phyloP scores from a whole-genome alignment of 306 rosid genomes.

The Luffa aegyptiaca region DNA sequence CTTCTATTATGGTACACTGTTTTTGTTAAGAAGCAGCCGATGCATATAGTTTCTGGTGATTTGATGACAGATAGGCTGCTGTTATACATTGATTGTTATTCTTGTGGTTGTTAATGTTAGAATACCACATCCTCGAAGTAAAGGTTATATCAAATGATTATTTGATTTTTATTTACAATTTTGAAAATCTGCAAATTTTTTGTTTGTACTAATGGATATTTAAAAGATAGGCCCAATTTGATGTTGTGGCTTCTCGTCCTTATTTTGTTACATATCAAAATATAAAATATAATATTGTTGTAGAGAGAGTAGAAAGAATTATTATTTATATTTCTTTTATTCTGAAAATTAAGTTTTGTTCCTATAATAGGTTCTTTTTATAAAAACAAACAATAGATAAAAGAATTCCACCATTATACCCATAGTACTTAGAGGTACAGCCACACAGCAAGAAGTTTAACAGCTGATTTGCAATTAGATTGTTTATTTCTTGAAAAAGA shows the following conservation, averaged over 20 bases:
- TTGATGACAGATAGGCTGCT: not conserved
- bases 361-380: not conserved
- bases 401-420: not conserved
- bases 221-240: not conserved
- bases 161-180: not conserved
- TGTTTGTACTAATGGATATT: not conserved
- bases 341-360: not conserved
- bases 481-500: too few relatives aligned
- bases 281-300: not conserved
- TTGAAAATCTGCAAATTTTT: not conserved
- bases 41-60: not conserved
- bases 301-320: not conserved
- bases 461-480: too few relatives aligned
- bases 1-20: not conserved
- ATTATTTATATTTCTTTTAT: not conserved
- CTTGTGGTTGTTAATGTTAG: not conserved
- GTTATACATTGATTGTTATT: not conserved
- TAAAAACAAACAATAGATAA: not conserved
- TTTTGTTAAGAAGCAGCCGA: not conserved
- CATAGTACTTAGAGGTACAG: too few relatives aligned
- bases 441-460: too few relatives aligned
- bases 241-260: constrained; percentile 1
- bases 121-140: not conserved
- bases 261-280: not conserved
- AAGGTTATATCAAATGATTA: not conserved